Percentiles rank a stretch among this genome's conserved stretches.
Conservation (phyloP, 164 flowering plant genomes). For the Macadamia integrifolia region DNA sequence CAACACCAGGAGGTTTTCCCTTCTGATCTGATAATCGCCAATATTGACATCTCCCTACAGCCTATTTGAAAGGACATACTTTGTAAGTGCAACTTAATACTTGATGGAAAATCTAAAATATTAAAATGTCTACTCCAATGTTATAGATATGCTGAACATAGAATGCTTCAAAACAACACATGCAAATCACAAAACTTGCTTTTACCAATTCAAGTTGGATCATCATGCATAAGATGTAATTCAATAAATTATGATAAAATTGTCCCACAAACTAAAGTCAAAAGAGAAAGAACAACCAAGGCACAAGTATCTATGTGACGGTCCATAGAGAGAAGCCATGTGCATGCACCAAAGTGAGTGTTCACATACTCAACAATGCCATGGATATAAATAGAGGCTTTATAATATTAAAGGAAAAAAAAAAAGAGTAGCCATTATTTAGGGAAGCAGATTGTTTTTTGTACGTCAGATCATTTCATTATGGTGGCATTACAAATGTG, state of each 20-base stretch:
- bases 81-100: neutral
- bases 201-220: neutral
- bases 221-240: neutral
- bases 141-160: neutral
- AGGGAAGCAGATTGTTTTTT: too few species aligned
- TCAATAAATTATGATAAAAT: too few species aligned
- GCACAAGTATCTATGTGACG: too few species aligned
- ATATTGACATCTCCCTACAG: constrained; percentile 81
- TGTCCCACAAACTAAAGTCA: too few species aligned
- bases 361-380: neutral
- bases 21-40: constrained; percentile 90
- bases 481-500: too few species aligned
- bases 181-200: neutral
- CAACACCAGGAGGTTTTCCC: constrained; percentile 94
- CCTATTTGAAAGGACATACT: constrained; percentile 34
- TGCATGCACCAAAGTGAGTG: too few species aligned
- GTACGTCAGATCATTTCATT: too few species aligned
- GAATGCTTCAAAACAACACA: neutral
- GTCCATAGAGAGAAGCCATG: too few species aligned
- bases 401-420: too few species aligned
- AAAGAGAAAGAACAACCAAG: neutral
- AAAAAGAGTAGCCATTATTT: too few species aligned
- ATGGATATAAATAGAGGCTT: neutral
- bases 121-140: neutral
- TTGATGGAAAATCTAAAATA: neutral